Conservation (phyloP, 179 eudicot genomes). For the Amaranthus tricolor region DNA sequence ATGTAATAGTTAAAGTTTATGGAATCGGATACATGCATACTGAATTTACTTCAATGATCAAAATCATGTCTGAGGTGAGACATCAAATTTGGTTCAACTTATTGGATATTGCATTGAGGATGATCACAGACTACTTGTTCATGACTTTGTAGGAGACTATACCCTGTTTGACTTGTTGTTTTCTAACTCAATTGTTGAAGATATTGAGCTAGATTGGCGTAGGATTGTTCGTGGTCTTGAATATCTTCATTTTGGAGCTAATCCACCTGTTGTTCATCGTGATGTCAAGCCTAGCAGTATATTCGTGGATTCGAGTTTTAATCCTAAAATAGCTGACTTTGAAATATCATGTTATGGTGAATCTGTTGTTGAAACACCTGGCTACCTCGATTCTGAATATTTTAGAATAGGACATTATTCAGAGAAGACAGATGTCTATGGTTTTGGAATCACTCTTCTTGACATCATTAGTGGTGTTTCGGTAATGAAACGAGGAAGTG, state of each 20-base stretch:
- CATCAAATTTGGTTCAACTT: conserved; percentile 15
- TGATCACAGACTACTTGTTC: neutral
- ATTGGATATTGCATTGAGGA: conserved; percentile 6
- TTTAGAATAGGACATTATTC: neutral
- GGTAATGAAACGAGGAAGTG: no score
- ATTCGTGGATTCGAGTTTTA: neutral
- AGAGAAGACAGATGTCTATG: neutral
- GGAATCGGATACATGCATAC: no score
- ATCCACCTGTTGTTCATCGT: conserved; percentile 4
- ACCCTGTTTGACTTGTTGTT: conserved; percentile 1
- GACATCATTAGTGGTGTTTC: conserved; percentile 4
- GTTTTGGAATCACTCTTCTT: neutral
- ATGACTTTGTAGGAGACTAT: neutral
- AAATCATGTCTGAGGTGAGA: conserved; percentile 8
- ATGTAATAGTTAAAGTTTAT: neutral
- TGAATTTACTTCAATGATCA: neutral
- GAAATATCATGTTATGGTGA: neutral
- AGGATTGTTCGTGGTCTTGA: neutral
- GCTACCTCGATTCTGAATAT: neutral
- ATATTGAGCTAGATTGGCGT: neutral
- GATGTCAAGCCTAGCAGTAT: conserved; percentile 1
- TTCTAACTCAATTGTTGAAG: neutral
- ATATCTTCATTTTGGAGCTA: neutral
- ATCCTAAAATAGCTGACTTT: neutral
- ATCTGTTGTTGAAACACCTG: neutral